Evolutionary conservation across 1,284 basidiomycete species (phyloP), one percentile per base, ranked within the genome.

Genomic region (Psilocybe mexicana): DNA sequence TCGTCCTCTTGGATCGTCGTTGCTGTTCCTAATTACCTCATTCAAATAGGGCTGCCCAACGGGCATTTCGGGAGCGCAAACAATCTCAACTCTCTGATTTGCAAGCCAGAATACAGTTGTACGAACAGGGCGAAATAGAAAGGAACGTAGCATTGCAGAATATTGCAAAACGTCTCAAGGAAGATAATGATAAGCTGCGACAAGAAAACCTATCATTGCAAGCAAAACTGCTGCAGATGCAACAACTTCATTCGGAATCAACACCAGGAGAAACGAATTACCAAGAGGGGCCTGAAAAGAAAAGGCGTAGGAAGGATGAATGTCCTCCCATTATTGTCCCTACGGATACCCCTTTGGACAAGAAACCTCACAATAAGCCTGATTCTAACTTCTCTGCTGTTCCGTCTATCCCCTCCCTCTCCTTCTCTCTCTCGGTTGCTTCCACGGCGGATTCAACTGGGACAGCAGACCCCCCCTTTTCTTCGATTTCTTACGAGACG

Each of bases 41-140:
- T 54, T 42, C 12, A 40, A 28, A 35, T 56, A 96, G 94, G 62
- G 91, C 91, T 42, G 93, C 93, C 3, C 94, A 96, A 70, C 87
- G 94, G 45, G 93, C 94, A 3, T 95, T 96, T 73, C 84, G 94
- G 40, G 94, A 95, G 67, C 86, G 94, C 59, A 93, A 93, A 70
- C 93, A 95, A 69, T 89, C 90, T 25, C 94, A 95, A 68, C 87
- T 96, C 43, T 85, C 88, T n/a, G 93, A 94, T 54, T 83, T 96
- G 35, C 93, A 96, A 74, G 90, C 92, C 60, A 88, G 93, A 46
- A 79, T 96, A 51, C 86, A 92, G 62, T 85, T 86, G 42, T 95
- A 94, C 67, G 93, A 96, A 71, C 90, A 93, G 65, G 92, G 93
- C 42, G 93, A 95, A 71, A 88, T 94, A 48, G 91, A 94, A 71